A percentile compares a stretch with the other conserved stretches of the same genome.
phyloP scores from a whole-genome alignment of 495 filamentous ascomycete species.

The Xylaria longipes region DNA sequence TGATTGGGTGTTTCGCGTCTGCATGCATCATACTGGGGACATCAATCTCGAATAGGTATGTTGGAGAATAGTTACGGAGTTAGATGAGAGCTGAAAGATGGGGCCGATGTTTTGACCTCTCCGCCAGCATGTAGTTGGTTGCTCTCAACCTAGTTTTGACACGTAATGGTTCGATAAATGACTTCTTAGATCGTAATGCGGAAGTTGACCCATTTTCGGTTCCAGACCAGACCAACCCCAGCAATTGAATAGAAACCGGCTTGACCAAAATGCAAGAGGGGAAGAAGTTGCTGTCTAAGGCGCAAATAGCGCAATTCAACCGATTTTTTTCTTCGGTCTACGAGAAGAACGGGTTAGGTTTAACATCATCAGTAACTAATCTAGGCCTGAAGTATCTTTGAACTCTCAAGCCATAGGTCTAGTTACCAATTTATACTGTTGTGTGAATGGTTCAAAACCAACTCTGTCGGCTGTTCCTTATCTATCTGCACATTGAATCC shows the following conservation, averaged over 20 bases:
- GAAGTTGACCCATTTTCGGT: not conserved
- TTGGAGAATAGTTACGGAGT: not conserved
- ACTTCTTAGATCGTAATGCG: not conserved
- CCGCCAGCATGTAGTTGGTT: not conserved
- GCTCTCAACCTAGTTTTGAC: not conserved
- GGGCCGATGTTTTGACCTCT: not conserved
- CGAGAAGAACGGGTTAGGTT: not conserved
- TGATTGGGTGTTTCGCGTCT: not conserved
- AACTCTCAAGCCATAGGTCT: not conserved
- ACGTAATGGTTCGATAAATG: not conserved
- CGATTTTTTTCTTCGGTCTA: too few species aligned
- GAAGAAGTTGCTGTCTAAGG: not conserved
- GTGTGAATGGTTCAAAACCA: not conserved
- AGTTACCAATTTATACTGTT: not conserved
- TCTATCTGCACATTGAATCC: not conserved
- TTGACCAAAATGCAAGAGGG: not conserved
- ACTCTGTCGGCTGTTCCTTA: not conserved
- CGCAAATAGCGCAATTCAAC: not conserved
- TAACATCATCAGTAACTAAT: not conserved
- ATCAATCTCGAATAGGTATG: not conserved
- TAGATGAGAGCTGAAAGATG: constrained; percentile 8
- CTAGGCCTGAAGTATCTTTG: not conserved
- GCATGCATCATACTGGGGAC: not conserved
- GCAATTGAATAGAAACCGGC: not conserved
- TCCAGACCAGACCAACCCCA: not conserved